Conservation (phyloP, 257 asterid genomes). For the Lithospermum erythrorhizon region DNA sequence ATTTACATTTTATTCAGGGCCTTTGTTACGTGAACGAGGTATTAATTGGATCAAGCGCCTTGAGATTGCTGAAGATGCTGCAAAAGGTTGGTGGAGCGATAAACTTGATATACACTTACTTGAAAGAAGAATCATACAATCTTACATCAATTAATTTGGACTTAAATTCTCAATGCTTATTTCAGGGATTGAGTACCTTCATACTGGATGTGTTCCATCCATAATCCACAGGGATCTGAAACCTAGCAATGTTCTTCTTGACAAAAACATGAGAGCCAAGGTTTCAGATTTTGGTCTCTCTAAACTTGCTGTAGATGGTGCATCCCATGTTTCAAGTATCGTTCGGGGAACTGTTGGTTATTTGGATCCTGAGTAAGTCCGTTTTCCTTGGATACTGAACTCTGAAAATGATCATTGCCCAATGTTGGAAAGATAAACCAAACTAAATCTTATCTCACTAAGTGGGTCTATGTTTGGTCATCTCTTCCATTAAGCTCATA, state of each 20-base stretch:
- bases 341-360: slow-evolving; percentile 99
- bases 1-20: slow-evolving; percentile 34
- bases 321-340: slow-evolving; percentile 95
- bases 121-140: neutral
- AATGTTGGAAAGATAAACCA: no score
- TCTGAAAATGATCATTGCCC: neutral
- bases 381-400: slow-evolving; percentile 5
- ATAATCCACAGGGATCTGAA: slow-evolving; percentile 92
- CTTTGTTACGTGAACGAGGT: slow-evolving; percentile 50
- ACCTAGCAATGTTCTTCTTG: slow-evolving; percentile 93
- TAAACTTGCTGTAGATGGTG: slow-evolving; percentile 88
- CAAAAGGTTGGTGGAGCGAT: slow-evolving; percentile 53
- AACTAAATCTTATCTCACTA: no score
- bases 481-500: no score
- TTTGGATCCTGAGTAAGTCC: slow-evolving; percentile 91
- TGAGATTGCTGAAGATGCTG: slow-evolving; percentile 97
- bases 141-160: neutral
- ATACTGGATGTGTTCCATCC: slow-evolving; percentile 93
- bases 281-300: slow-evolving; percentile 99
- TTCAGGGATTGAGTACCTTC: slow-evolving; percentile 96
- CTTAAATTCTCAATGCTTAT: slow-evolving; percentile 8
- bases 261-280: slow-evolving; percentile 85
- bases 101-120: slow-evolving; percentile 4
- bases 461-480: no score
- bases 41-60: slow-evolving; percentile 86